Evolutionary conservation across 306 rosid genomes (phyloP), one percentile per base, ranked within the genome.

Genomic region (Sechiopsis laciniata): DNA sequence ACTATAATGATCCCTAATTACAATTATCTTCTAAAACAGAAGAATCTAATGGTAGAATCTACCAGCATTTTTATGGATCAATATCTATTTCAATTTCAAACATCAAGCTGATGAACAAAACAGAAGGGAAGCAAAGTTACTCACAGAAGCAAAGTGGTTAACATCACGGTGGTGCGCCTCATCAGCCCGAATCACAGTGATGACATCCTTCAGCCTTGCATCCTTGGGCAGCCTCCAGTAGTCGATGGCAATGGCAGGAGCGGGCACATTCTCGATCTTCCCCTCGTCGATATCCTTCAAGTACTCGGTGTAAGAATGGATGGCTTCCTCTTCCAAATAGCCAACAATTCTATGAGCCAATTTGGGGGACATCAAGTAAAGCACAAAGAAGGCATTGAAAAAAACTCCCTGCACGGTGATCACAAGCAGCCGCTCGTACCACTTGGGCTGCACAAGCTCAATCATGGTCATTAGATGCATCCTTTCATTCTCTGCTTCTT

Each of bases 401-500:
- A 88, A 85, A 22, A 88, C 96, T 5, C 94, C 96, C 77, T 90
- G 96, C 5, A 89, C 96, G 0, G 90, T 57, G 6, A 90, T 78
- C 64, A 90, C 87, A 52, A 90, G 78, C 0, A 90, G 77, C 80
- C 88, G 79, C 78, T 90, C 96, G 29, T 90, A 85, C 96, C 96
- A 90, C 4, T 11, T 82, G 0, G 96, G 96, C 55, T 86, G 83
- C 82, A 86, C 96, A 0, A 90, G 86, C 79, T 90, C 95, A 67
- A 71, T 78, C 83, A 90, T 84, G 0, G 96, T 88, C 96, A 90
- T 90, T 11, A 90, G 74, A 85, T 90, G 96, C 96, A 90, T 90
- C 74, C 96, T 85, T 80, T 88, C 96, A 55, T 90, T 90, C 81
- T 90, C 95, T 20, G 96, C 96, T 75, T 90, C 96, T 72, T 90